Evolutionary conservation across 2,329 filamentous ascomycete species (phyloP).

Genomic region (Monilinia fructicola): DNA sequence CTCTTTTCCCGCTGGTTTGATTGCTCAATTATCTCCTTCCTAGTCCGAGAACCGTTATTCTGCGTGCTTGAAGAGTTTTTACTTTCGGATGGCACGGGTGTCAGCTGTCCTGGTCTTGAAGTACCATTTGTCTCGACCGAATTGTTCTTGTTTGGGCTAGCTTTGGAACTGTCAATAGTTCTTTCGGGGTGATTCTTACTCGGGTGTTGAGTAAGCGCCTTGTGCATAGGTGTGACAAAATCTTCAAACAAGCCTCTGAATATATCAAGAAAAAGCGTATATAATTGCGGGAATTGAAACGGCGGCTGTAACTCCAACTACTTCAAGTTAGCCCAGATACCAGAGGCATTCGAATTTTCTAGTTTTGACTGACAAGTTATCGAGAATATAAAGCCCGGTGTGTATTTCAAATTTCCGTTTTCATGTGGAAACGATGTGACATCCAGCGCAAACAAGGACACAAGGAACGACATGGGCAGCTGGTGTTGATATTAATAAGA

Average conservation of each 20-base stretch:
- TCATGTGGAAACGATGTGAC: background rate
- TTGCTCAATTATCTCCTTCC: background rate
- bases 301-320: background rate
- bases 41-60: background rate
- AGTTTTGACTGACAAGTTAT: background rate
- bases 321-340: background rate
- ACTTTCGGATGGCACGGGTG: background rate
- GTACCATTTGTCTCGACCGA: background rate
- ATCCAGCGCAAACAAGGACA: background rate
- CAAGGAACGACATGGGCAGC: background rate
- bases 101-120: background rate
- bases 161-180: background rate
- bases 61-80: background rate
- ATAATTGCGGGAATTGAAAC: background rate
- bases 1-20: background rate
- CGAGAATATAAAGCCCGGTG: background rate
- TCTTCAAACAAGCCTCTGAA: background rate
- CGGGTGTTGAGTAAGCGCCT: background rate
- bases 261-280: background rate
- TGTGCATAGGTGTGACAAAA: background rate
- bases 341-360: background rate
- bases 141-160: background rate
- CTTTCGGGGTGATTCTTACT: background rate
- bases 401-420: background rate
- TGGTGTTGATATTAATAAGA: background rate